Evolutionary conservation across 441 rosid species (phyloP), one percentile per base, ranked within the genome.

Genomic region (Arabidopsis lyrata): DNA sequence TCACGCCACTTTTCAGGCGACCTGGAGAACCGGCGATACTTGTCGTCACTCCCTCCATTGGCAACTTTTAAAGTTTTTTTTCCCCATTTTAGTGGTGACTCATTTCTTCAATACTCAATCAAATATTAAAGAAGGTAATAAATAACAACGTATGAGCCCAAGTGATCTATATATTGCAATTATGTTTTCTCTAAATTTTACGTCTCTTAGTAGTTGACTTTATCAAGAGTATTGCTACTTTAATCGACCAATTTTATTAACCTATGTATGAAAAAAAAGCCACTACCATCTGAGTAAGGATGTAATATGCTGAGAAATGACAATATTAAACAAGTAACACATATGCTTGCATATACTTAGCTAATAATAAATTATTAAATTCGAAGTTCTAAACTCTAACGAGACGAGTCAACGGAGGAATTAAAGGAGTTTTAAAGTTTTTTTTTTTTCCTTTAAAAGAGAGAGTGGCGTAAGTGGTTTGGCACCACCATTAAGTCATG

Each of bases 401-500:
- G 63, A 42, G 53, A 55, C 31, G 42, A 74, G 78, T 75, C 78
- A 75, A 75, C 50, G 41, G 4, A 6, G 1, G 9, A 53, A 53
- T 60, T 60, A 61, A 63, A 27, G 56, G 61, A 31, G 50, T 35
- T 20, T 20, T 42, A 52, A 44, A 64, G 49, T 13, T 45, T 32
- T 68, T 41, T 32, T 68, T 41, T 32, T 57, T 39, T 20, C 16
- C 15, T 35, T 44, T n/a, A 32, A 49, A n/a, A 29, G 48, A 70
- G 49, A 47, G 59, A 59, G 49, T 36, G 15, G 77, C 44, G 72
- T 57, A 74, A 74, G 79, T 76, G 65, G 74, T 62, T 75, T 68
- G 64, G 74, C 78, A 75, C 78, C 69, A 68, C 78, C 74, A 61
- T 44, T 75, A 75, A 75, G 68, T 75, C 78, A 52, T 75, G 15